Percentiles rank a stretch among this genome's conserved stretches.
phyloP scores from a whole-genome alignment of 2,329 filamentous ascomycete species.

The Neophaeococcomyces mojaviensis region DNA sequence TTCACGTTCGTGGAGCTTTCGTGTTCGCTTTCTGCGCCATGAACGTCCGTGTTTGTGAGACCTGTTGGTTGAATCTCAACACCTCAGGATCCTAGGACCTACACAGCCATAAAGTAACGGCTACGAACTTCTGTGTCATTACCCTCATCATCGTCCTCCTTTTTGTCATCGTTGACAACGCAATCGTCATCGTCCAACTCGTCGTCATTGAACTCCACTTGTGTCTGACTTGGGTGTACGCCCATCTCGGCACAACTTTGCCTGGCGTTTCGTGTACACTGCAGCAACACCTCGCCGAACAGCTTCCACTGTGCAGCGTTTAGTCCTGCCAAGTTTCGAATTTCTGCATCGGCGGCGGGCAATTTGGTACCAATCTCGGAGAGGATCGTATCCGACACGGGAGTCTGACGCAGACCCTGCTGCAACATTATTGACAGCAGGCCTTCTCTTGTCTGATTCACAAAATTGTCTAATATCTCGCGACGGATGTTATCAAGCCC shows the following conservation, averaged over 20 bases:
- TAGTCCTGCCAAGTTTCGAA: slow-evolving; percentile 34
- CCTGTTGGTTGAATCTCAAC: neutral
- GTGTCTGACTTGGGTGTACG: slow-evolving; percentile 19
- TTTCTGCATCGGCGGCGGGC: slow-evolving; percentile 33
- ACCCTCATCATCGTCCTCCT: slow-evolving; percentile 15
- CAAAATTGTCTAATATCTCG: slow-evolving; percentile 43
- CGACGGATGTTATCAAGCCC: slow-evolving; percentile 36
- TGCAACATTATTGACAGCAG: slow-evolving; percentile 37
- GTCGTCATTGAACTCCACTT: slow-evolving; percentile 41
- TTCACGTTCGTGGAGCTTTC: neutral
- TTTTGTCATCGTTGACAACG: slow-evolving; percentile 17
- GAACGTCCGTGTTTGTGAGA: slow-evolving; percentile 17
- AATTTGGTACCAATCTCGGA: slow-evolving; percentile 44
- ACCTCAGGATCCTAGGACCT: slow-evolving; percentile 17
- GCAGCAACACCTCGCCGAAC: slow-evolving; percentile 25
- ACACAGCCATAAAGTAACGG: slow-evolving; percentile 21
- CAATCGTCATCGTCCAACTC: slow-evolving; percentile 29
- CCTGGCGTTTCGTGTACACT: slow-evolving; percentile 9
- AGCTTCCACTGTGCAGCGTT: slow-evolving; percentile 36
- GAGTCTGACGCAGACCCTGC: slow-evolving; percentile 36
- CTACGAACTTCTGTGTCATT: too few relatives aligned
- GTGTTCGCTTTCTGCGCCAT: slow-evolving; percentile 3
- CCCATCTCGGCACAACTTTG: slow-evolving; percentile 3
- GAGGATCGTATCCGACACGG: slow-evolving; percentile 39
- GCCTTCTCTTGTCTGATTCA: slow-evolving; percentile 36